A percentile compares a stretch with the other conserved stretches of the same genome.
phyloP scores from a whole-genome alignment of 768 basidiomycete species.

The Serendipita sp. region DNA sequence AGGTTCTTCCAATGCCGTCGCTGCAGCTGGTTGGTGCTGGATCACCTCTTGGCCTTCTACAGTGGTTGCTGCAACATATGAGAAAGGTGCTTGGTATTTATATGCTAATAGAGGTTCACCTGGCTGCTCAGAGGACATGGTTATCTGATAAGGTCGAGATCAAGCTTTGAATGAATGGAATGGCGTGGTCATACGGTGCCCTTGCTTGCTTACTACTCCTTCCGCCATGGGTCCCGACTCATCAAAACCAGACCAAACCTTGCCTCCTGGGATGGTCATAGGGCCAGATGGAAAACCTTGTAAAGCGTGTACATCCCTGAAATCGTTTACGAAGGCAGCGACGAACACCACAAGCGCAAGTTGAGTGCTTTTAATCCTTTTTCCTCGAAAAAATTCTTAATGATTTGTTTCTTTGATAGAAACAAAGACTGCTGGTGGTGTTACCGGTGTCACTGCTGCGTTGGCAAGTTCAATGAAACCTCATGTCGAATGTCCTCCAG shows the following conservation, averaged over 20 bases:
- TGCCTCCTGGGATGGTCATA: conserved; percentile 72
- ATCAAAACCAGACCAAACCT: conserved; percentile 11
- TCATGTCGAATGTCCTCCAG: conserved; percentile 67
- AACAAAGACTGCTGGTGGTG: conserved; percentile 1
- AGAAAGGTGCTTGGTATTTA: not conserved
- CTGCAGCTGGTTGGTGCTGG: not conserved
- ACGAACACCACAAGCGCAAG: conserved; percentile 13
- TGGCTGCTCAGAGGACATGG: not conserved
- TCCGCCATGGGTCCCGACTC: not conserved
- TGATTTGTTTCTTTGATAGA: conserved; percentile 11
- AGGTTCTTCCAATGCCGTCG: not conserved
- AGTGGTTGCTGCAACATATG: not conserved
- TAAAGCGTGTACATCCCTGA: conserved; percentile 70
- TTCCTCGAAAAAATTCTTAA: conserved; percentile 18
- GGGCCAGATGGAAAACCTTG: conserved; percentile 92
- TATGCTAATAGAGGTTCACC: not conserved
- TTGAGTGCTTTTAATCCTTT: conserved; percentile 17
- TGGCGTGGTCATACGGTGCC: not conserved
- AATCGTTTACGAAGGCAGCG: conserved; percentile 8
- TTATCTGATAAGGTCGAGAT: not conserved
- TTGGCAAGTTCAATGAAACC: conserved; percentile 21
- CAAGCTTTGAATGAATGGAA: not conserved
- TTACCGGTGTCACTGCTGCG: not conserved
- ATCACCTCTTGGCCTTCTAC: too few relatives aligned
- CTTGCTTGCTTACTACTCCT: not conserved